Evolutionary conservation across 805 yeast species (phyloP).

Genomic region (Myxozyma geophila): DNA sequence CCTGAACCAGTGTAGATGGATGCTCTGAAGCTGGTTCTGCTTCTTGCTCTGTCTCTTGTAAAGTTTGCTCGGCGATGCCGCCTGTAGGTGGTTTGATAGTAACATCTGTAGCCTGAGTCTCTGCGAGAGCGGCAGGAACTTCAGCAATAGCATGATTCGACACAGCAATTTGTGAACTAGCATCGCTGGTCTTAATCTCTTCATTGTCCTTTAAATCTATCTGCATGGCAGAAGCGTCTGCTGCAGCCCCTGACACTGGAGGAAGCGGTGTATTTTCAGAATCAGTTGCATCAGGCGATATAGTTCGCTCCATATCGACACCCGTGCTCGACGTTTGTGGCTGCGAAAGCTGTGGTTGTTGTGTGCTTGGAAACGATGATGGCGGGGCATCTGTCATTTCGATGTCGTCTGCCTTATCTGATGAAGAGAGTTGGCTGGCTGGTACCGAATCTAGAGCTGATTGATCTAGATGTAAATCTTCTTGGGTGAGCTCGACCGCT

Average conservation of each 20-base stretch:
- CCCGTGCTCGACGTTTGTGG: not conserved
- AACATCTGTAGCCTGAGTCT: not conserved
- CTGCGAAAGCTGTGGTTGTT: not conserved
- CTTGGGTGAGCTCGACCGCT: conserved; percentile 8
- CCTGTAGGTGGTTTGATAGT: not conserved
- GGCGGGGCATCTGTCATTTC: conserved; percentile 16
- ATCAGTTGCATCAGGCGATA: conserved; percentile 15
- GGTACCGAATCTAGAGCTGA: conserved; percentile 2
- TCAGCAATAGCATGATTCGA: not conserved
- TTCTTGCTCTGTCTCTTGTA: not conserved
- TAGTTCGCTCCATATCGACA: conserved; percentile 15
- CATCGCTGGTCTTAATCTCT: not conserved
- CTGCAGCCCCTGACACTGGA: not conserved
- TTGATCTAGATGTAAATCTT: conserved; percentile 9
- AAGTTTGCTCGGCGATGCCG: too few relatives aligned
- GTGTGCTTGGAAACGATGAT: conserved; percentile 1
- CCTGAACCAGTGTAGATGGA: not conserved
- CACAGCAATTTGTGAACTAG: too few relatives aligned
- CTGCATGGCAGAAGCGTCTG: not conserved
- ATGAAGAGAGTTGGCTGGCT: not conserved
- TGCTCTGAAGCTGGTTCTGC: not conserved
- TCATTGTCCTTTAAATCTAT: not conserved
- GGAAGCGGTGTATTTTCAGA: not conserved
- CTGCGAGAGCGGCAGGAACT: not conserved
- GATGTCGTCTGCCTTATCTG: conserved; percentile 1